Base-by-base conservation (phyloP, 257 asterid genomes). In the Leptodermis oblonga region DNA sequence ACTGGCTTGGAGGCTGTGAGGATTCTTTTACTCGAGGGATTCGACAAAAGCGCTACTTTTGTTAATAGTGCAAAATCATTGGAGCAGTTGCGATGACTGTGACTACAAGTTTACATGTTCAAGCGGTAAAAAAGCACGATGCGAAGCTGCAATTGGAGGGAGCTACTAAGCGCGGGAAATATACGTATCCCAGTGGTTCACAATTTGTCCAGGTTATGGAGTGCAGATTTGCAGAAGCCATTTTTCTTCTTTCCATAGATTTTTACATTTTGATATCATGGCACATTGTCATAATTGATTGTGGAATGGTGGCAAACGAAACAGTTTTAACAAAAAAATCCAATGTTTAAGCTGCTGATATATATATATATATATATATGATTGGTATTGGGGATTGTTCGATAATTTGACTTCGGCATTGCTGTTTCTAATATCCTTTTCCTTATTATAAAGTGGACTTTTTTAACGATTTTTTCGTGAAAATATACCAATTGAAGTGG, bases 1-100 rank as follows among this genome's bases (percentile, higher is more conserved):
- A 80, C 74, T 55, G 99, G 97, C 43, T 77, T 86, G 78, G 92
- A 90, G 79, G 96, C 96, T 2, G 87, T 90, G 74, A 85, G 92
- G 70, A 87, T 88, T 68, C 89, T 93, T 66, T 74, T 86, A 82
- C 88, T 75, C 41, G 85, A 88, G 48, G 86, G 86, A 46, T 83
- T 93, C 42, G 63, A 90, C 72, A 87, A 70, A 83, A 88, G 97
- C 25, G 96, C 99, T 7, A 90, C 95, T 28, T 90, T 86, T 72
- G 97, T 88, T 37, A 90, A 93, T 80, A 87, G 81, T 70, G 80
- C 86, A 58, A 89, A 87, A 70, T 62, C 71, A 11, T 41, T 76
- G 82, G 81, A 77, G 70, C 77, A 69, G 42, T 49, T 78, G 77
- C 75, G 59, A 17, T 69, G n/a, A 63, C n/a, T n/a, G n/a, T 36